phyloP scores from a whole-genome alignment of 768 basidiomycete genomes.

The Termitomyces sp. region DNA sequence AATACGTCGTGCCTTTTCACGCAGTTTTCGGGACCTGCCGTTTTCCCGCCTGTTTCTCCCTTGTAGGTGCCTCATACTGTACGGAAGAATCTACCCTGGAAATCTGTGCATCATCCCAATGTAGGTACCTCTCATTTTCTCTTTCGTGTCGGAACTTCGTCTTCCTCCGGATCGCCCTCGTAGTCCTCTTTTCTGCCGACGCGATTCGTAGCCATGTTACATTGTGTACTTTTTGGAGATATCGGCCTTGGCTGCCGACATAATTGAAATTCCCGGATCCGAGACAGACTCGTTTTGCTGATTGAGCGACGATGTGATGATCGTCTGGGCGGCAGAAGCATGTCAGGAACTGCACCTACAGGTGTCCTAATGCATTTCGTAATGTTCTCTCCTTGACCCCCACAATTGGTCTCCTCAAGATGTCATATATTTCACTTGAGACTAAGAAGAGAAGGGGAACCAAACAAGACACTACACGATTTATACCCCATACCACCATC shows the following conservation, averaged over 20 bases:
- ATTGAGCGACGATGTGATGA: neutral
- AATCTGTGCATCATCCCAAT: neutral
- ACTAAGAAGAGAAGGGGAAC: slow-evolving; percentile 2
- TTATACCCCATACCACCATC: slow-evolving; percentile 25
- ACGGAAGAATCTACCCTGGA: neutral
- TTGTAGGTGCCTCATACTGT: neutral
- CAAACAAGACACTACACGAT: slow-evolving; percentile 17
- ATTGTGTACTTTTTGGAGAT: slow-evolving; percentile 3
- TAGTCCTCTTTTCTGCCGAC: neutral
- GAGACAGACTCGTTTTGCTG: slow-evolving; percentile 2
- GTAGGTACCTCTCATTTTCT: neutral
- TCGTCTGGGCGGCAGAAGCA: neutral
- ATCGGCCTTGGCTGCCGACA: slow-evolving; percentile 7
- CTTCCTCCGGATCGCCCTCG: neutral
- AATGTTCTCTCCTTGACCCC: neutral
- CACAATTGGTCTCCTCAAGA: neutral
- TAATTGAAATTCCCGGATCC: slow-evolving; percentile 6
- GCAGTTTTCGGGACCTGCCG: neutral
- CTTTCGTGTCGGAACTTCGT: neutral
- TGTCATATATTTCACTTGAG: neutral
- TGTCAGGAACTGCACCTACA: neutral
- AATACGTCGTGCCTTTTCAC: neutral
- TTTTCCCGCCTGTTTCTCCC: neutral
- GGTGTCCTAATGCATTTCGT: neutral
- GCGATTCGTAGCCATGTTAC: neutral